Base-by-base conservation (phyloP, 2,329 filamentous ascomycete genomes). In the Cryphonectria carpinicola region DNA sequence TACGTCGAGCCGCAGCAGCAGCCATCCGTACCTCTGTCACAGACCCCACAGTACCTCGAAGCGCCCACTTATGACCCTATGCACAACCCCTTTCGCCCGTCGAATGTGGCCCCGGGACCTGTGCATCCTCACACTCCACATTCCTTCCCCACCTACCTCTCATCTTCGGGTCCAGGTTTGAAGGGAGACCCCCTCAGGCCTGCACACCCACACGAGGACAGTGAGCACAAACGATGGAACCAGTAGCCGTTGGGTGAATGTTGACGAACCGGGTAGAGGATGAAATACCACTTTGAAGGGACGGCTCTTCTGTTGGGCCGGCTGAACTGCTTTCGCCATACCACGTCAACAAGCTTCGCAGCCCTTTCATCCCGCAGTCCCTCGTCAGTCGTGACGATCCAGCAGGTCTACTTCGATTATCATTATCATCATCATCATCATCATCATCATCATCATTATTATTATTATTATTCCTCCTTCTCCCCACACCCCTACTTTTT, bases 1-100 rank as follows among this genome's bases (percentile, higher is more conserved):
- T 81, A 79, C 71, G 77, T 78, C 13, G 72, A 76, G 1, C 79
- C n/a, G 46, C 46, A 79, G 58, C 49, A 49, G 46, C 46, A 79
- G 58, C 49, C 75, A 22, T 68, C 76, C 1, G 74, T 79, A 0
- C 63, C 75, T 10, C 74, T 80, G 43, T 37, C 77, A 0, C 78
- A 77, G 25, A 71, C 46, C 25, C 75, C 76, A 11, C 73, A 75
- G 22, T 80, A 78, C 63, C 68, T 79, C 56, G 71, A 72, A 49
- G 71, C 75, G 1, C 65, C 74, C 8, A 52, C 76, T 0, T 78
- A 79, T 68, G 79, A 81, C 35, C 72, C 76, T 1, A 66, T 81
- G 67, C 64, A 78, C 54, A 43, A 70, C 56, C 69, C 80, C 17
- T 79, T 76, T 56, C 76, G 78, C 2, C 69, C 74, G 8, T 70